Percentiles rank a stretch among this genome's conserved stretches.
Conservation (phyloP, 1,284 basidiomycete genomes). For the Tilletia caries region DNA sequence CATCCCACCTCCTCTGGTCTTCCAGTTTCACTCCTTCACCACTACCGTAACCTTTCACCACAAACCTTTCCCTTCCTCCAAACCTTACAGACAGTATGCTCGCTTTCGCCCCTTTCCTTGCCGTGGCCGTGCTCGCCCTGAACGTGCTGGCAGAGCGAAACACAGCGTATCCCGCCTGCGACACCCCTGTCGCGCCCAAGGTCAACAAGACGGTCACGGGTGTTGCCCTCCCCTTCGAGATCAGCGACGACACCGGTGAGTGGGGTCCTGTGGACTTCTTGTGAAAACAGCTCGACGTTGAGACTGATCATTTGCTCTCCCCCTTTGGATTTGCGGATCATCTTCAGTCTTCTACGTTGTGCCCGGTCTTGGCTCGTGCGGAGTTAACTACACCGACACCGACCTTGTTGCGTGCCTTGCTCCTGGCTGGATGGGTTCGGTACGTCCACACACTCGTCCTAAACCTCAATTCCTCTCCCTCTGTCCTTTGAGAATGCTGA, state of each 20-base stretch:
- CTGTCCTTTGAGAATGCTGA: too few species aligned
- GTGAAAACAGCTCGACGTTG: too few species aligned
- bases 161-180: neutral
- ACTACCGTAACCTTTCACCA: neutral
- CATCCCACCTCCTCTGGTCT: neutral
- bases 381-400: neutral
- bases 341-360: too few species aligned
- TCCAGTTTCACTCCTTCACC: neutral
- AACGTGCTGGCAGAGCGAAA: neutral
- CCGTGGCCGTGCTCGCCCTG: neutral
- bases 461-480: neutral
- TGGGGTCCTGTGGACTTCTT: too few species aligned
- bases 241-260: neutral
- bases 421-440: neutral
- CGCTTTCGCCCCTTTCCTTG: neutral
- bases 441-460: neutral
- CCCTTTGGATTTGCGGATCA: too few species aligned
- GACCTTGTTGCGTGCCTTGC: neutral
- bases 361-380: neutral
- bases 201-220: neutral
- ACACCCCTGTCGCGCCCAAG: neutral
- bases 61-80: neutral
- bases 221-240: neutral
- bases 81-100: neutral
- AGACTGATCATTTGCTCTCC: too few species aligned